Evolutionary conservation across 306 rosid species (phyloP).

Genomic region (Lithocarpus polystachyus): DNA sequence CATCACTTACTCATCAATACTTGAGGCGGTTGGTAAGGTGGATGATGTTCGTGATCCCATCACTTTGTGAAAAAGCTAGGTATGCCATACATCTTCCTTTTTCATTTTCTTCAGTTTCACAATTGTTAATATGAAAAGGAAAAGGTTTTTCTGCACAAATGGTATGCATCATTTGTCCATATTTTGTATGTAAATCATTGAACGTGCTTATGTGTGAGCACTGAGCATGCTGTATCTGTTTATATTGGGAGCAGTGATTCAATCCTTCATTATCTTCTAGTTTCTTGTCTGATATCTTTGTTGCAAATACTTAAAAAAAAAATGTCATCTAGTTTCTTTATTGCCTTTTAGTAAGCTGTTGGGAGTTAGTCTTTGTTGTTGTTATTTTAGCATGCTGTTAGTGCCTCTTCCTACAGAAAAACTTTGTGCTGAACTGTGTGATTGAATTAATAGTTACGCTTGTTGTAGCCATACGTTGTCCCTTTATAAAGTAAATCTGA

Average conservation of each 20-base stretch:
- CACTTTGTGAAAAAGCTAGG: constrained; percentile 11
- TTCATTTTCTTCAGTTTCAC: background rate
- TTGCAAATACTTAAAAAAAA: no score
- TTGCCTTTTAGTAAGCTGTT: background rate
- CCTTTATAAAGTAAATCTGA: no score
- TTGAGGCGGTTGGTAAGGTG: constrained; percentile 94
- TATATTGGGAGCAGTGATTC: background rate
- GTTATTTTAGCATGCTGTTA: background rate
- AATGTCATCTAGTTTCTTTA: no score
- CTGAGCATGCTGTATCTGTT: background rate
- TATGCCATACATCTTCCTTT: background rate
- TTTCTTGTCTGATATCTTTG: no score
- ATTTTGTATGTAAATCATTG: background rate
- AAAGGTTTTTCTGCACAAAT: background rate
- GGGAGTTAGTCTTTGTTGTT: background rate
- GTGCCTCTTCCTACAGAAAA: background rate
- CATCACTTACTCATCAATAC: constrained; percentile 87
- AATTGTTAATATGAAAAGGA: background rate
- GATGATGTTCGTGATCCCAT: constrained; percentile 43
- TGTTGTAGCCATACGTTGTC: no score
- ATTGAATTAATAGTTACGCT: no score
- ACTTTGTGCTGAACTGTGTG: background rate
- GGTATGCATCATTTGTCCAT: background rate
- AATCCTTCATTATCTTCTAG: background rate
- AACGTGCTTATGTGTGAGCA: background rate